phyloP scores from a whole-genome alignment of 2,329 filamentous ascomycete species.

The Ceratocystis cacaofunesta region DNA sequence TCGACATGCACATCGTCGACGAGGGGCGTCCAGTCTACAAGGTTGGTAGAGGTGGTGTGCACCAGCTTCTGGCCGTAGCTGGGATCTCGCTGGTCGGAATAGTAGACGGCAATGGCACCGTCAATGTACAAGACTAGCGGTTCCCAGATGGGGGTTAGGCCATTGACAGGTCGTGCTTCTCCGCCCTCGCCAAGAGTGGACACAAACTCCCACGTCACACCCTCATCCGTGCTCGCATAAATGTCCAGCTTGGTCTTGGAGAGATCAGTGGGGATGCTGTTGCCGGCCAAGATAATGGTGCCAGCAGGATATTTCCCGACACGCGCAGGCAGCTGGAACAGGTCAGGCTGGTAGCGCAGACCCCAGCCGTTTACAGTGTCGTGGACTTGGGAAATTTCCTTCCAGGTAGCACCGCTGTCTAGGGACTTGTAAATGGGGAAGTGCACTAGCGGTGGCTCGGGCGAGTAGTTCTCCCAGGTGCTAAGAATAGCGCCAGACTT shows the following conservation, averaged over 20 bases:
- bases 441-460: conserved; percentile 38
- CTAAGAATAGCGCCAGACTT: conserved; percentile 33
- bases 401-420: conserved; percentile 47
- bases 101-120: conserved; percentile 48
- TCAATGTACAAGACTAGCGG: conserved; percentile 47
- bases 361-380: conserved; percentile 52
- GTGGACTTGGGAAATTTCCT: conserved; percentile 44
- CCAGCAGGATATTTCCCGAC: conserved; percentile 45
- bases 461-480: conserved; percentile 43
- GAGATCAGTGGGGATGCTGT: conserved; percentile 43
- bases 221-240: conserved; percentile 48
- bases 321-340: conserved; percentile 45
- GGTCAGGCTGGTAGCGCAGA: conserved; percentile 52
- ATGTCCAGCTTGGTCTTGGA: conserved; percentile 52
- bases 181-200: conserved; percentile 50
- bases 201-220: conserved; percentile 51
- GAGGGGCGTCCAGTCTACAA: conserved; percentile 42
- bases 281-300: conserved; percentile 48
- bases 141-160: conserved; percentile 56
- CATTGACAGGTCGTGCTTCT: conserved; percentile 47
- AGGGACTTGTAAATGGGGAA: conserved; percentile 40
- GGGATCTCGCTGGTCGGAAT: conserved; percentile 55
- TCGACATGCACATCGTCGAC: conserved; percentile 48
- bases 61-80: conserved; percentile 53
- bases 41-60: conserved; percentile 46